Evolutionary conservation across 139 green algal genomes (phyloP).

Genomic region (Mesotaenium endlicherianum): DNA sequence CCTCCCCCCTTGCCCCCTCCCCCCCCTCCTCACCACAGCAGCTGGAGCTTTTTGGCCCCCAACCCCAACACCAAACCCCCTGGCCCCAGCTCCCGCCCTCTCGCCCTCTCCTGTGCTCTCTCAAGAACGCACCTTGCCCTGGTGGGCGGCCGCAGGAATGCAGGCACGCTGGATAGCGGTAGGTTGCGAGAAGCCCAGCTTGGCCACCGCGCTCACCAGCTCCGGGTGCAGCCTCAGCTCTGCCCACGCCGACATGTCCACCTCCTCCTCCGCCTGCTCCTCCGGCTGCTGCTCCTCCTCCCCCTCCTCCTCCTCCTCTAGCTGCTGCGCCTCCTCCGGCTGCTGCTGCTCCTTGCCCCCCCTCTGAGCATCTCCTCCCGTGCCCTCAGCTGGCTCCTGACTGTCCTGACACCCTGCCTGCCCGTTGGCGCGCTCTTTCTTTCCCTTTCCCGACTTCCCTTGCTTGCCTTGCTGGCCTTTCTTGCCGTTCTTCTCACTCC

Average conservation of each 20-base stretch:
- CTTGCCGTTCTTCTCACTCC: not conserved
- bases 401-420: not conserved
- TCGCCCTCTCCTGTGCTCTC: too few relatives aligned
- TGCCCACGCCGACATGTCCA: conserved; percentile 19
- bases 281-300: not conserved
- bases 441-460: not conserved
- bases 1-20: too few relatives aligned
- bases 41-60: too few relatives aligned
- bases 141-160: conserved; percentile 34
- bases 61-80: too few relatives aligned
- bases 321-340: not conserved
- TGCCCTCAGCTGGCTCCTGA: not conserved
- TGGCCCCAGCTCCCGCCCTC: too few relatives aligned
- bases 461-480: not conserved
- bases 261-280: not conserved
- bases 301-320: not conserved
- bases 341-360: not conserved
- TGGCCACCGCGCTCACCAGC: not conserved
- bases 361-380: not conserved
- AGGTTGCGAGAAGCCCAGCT: conserved; percentile 45
- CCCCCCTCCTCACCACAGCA: too few relatives aligned
- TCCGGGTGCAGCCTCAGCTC: conserved; percentile 39
- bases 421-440: not conserved
- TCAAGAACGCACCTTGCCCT: conserved; percentile 34
- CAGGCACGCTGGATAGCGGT: conserved; percentile 43